phyloP scores from a whole-genome alignment of 192 early-diverging fungal species.

The Helicostylum pulchrum region DNA sequence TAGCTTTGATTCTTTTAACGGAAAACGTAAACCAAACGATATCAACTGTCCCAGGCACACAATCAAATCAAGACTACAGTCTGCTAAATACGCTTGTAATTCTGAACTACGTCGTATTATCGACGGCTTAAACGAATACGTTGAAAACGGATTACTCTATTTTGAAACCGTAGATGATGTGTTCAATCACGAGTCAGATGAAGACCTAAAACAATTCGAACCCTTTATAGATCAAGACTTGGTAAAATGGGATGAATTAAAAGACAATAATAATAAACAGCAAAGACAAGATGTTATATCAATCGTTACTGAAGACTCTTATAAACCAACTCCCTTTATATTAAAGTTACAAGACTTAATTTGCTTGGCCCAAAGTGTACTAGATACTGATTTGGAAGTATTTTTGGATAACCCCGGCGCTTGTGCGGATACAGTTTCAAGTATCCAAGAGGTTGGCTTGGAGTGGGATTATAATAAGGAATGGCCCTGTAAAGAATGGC shows the following conservation, averaged over 20 bases:
- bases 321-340: conserved; percentile 55
- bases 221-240: no score
- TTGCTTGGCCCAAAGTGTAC: conserved; percentile 63
- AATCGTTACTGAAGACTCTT: conserved; percentile 41
- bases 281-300: background rate
- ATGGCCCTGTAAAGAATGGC: conserved; percentile 59
- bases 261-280: no score
- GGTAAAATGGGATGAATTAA: no score
- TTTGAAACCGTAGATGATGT: conserved; percentile 40
- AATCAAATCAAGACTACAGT: conserved; percentile 29
- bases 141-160: conserved; percentile 55
- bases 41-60: conserved; percentile 14
- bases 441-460: conserved; percentile 57
- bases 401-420: conserved; percentile 59
- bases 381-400: conserved; percentile 60
- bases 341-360: conserved; percentile 66
- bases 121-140: conserved; percentile 61
- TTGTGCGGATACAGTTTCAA: conserved; percentile 56
- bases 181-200: conserved; percentile 5
- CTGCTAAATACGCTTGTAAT: conserved; percentile 49
- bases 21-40: background rate
- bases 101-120: conserved; percentile 61
- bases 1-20: background rate
- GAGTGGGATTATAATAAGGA: conserved; percentile 63
- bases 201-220: no score